These are phyloP conservation scores for Tuber calosporum DNA, from an alignment of 495 filamentous ascomycete genomes.

Conservation along the genomic window DNA sequence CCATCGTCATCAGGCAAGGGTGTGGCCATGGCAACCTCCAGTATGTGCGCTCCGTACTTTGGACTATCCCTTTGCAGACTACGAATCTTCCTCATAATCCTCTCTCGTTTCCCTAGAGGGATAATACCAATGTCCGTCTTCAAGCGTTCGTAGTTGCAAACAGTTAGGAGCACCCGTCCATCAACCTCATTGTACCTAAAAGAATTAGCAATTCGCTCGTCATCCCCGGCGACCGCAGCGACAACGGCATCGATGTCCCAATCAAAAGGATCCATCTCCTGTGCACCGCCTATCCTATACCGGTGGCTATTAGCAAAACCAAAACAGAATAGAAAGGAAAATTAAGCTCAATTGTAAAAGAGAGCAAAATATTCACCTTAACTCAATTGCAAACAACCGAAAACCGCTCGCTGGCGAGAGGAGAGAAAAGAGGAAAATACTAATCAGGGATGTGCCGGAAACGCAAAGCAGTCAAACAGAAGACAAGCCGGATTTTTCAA, in stretches of 20 bases:
- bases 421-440: neutral
- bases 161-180: constrained; percentile 29
- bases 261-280: constrained; percentile 26
- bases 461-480: neutral
- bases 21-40: constrained; percentile 12
- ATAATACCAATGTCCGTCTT: constrained; percentile 30
- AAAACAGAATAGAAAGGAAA: neutral
- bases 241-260: constrained; percentile 17
- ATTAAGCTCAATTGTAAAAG: neutral
- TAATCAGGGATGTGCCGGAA: neutral
- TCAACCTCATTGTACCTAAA: constrained; percentile 30
- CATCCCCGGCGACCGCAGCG: neutral
- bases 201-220: constrained; percentile 9
- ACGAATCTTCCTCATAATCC: constrained; percentile 26
- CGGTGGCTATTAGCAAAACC: neutral
- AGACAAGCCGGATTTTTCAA: neutral
- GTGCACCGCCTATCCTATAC: neutral
- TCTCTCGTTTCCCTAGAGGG: constrained; percentile 27
- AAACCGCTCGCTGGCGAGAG: neutral
- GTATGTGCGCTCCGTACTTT: constrained; percentile 11
- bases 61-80: constrained; percentile 13
- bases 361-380: neutral
- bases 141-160: constrained; percentile 27
- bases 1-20: constrained; percentile 14
- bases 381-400: neutral